Conservation (phyloP, 768 basidiomycete genomes). For the Amanita brunnescens region DNA sequence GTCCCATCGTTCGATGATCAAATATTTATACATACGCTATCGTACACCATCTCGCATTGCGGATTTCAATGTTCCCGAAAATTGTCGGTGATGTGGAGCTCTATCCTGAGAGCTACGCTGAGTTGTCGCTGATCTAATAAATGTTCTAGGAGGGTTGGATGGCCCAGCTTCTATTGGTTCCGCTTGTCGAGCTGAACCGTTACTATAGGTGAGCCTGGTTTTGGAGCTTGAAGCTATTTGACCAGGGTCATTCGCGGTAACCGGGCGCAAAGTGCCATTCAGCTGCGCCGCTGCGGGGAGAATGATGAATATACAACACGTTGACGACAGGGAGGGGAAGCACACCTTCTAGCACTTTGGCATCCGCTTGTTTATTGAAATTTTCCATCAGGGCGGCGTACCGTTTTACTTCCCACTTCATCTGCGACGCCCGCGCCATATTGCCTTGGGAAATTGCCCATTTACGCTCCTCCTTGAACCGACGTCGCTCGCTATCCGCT, state of each 20-base stretch:
- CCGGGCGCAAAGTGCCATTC: constrained; percentile 2
- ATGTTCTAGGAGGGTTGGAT: background rate
- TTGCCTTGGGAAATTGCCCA: constrained; percentile 83
- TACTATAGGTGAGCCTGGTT: background rate
- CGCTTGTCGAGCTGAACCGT: constrained; percentile 1
- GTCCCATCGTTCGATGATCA: background rate
- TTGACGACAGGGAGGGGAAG: background rate
- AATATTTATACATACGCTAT: background rate
- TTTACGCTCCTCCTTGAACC: constrained; percentile 80
- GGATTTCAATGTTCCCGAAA: constrained; percentile 7
- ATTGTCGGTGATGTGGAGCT: constrained; percentile 4
- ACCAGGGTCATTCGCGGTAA: background rate
- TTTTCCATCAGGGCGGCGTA: constrained; percentile 76
- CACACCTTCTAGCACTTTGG: constrained; percentile 56
- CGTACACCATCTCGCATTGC: constrained; percentile 6
- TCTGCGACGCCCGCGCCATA: constrained; percentile 60
- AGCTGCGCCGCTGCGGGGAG: background rate
- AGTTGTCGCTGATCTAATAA: background rate
- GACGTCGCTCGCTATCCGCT: constrained; percentile 74
- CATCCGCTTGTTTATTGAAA: constrained; percentile 71
- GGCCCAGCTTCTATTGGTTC: background rate
- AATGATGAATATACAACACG: background rate
- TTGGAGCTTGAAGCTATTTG: constrained; percentile 1
- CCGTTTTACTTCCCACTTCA: constrained; percentile 78
- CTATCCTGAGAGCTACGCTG: background rate